A percentile compares a stretch with the other conserved stretches of the same genome.
Conservation (phyloP, 169 alveolate species). For the Eimeria acervulina region DNA sequence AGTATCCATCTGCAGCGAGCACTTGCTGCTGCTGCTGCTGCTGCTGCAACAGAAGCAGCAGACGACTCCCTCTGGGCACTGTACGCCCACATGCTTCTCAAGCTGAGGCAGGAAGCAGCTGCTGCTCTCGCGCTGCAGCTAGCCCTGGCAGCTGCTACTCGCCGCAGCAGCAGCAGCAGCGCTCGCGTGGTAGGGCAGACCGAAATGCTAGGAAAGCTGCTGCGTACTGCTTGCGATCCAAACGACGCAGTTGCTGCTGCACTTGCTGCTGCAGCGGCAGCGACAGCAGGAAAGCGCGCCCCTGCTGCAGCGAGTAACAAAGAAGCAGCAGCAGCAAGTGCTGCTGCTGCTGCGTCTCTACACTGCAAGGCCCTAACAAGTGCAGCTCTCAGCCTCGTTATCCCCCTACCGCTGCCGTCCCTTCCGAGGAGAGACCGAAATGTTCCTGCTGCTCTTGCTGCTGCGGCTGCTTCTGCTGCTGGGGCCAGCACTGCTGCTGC, state of each 20-base stretch:
- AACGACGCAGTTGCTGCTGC: slow-evolving; percentile 57
- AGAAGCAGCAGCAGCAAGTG: slow-evolving; percentile 70
- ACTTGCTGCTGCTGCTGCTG: slow-evolving; percentile 65
- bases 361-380: slow-evolving; percentile 53
- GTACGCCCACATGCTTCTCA: slow-evolving; percentile 62
- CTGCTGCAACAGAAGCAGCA: slow-evolving; percentile 60
- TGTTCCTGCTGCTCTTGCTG: neutral
- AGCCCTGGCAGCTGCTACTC: slow-evolving; percentile 48
- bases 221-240: slow-evolving; percentile 55
- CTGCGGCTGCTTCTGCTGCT: slow-evolving; percentile 25
- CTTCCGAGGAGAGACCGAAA: neutral
- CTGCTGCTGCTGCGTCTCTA: slow-evolving; percentile 56
- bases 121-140: slow-evolving; percentile 75
- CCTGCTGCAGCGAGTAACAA: slow-evolving; percentile 23
- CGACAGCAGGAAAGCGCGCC: neutral
- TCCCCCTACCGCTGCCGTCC: neutral
- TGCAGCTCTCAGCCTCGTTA: slow-evolving; percentile 7
- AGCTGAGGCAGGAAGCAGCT: slow-evolving; percentile 69
- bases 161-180: slow-evolving; percentile 62
- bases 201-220: slow-evolving; percentile 9
- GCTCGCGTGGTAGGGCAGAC: neutral
- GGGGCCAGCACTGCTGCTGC: neutral
- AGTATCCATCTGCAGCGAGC: slow-evolving; percentile 26
- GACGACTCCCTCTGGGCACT: slow-evolving; percentile 62
- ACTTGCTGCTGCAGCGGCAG: slow-evolving; percentile 24